A percentile compares a stretch with the other conserved stretches of the same genome.
Evolutionary conservation across 2,329 filamentous ascomycete species (phyloP).

Genomic region (Scortechinia acanthostroma): DNA sequence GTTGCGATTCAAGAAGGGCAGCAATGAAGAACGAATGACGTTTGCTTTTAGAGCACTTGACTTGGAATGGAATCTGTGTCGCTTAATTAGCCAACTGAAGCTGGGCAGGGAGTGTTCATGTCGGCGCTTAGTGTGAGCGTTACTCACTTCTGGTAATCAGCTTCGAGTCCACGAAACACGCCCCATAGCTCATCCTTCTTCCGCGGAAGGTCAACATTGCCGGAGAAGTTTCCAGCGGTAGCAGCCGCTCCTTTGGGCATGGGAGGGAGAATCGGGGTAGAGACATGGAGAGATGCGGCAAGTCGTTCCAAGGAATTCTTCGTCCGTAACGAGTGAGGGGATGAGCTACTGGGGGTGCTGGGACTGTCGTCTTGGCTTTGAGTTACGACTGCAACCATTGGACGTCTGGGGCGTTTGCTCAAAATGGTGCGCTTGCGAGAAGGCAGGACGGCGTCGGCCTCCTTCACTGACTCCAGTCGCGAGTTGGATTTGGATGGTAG

Average conservation of each 20-base stretch:
- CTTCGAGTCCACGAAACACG: slow-evolving; percentile 60
- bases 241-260: slow-evolving; percentile 1
- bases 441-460: background rate
- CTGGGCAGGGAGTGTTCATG: slow-evolving; percentile 4
- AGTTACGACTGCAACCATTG: background rate
- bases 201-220: slow-evolving; percentile 25
- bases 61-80: slow-evolving; percentile 46
- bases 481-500: slow-evolving; percentile 1
- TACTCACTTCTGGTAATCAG: slow-evolving; percentile 56
- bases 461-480: background rate
- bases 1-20: slow-evolving; percentile 60
- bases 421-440: background rate
- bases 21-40: slow-evolving; percentile 53
- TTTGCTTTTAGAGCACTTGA: slow-evolving; percentile 63
- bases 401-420: background rate
- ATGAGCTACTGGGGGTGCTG: background rate
- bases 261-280: background rate
- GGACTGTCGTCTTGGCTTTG: background rate
- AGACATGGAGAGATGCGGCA: background rate
- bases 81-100: slow-evolving; percentile 25
- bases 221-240: background rate
- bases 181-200: slow-evolving; percentile 67
- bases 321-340: background rate
- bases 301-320: background rate
- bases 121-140: slow-evolving; percentile 1